A percentile compares a stretch with the other conserved stretches of the same genome.
phyloP scores from a whole-genome alignment of 768 basidiomycete genomes.

The Pholiota molesta region DNA sequence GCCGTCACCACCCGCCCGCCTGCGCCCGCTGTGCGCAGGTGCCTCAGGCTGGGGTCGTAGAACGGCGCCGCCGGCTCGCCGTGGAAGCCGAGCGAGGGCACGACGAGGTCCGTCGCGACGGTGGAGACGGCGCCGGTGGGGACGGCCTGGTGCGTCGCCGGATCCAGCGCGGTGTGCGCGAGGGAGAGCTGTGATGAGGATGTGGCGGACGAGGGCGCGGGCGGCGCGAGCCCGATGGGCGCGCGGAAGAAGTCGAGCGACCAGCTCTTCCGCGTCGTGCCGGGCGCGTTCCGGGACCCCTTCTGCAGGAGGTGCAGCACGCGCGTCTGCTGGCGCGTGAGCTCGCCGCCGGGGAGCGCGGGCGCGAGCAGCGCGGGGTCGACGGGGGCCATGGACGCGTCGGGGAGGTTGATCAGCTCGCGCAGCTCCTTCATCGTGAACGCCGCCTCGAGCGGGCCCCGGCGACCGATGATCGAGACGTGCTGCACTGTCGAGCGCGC shows the following conservation, averaged over 20 bases:
- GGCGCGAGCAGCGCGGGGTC: slow-evolving; percentile 43
- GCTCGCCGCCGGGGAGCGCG: slow-evolving; percentile 21
- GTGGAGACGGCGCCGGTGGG: slow-evolving; percentile 57
- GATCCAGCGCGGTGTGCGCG: slow-evolving; percentile 63
- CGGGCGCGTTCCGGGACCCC: slow-evolving; percentile 55
- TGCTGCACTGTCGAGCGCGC: slow-evolving; percentile 63
- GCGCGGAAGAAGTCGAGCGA: slow-evolving; percentile 81
- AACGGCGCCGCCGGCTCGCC: slow-evolving; percentile 62
- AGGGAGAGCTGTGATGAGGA: slow-evolving; percentile 50
- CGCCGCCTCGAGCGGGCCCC: slow-evolving; percentile 87
- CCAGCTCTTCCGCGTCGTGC: slow-evolving; percentile 68
- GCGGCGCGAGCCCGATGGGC: slow-evolving; percentile 52
- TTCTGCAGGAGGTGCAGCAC: slow-evolving; percentile 66
- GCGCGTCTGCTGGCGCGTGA: slow-evolving; percentile 68
- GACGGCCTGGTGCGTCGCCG: slow-evolving; percentile 47
- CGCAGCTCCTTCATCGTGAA: slow-evolving; percentile 94
- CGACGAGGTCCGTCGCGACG: slow-evolving; percentile 72
- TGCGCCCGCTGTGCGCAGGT: slow-evolving; percentile 53
- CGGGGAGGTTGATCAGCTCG: slow-evolving; percentile 73
- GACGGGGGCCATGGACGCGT: slow-evolving; percentile 70
- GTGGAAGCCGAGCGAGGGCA: slow-evolving; percentile 88
- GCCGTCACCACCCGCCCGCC: slow-evolving; percentile 47
- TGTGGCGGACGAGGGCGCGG: slow-evolving; percentile 17
- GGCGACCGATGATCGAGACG: slow-evolving; percentile 82
- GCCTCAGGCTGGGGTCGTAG: slow-evolving; percentile 58